Evolutionary conservation across 805 yeast genomes (phyloP), one percentile per base, ranked within the genome.

Genomic region (Wickerhamiella kurtzmanii): DNA sequence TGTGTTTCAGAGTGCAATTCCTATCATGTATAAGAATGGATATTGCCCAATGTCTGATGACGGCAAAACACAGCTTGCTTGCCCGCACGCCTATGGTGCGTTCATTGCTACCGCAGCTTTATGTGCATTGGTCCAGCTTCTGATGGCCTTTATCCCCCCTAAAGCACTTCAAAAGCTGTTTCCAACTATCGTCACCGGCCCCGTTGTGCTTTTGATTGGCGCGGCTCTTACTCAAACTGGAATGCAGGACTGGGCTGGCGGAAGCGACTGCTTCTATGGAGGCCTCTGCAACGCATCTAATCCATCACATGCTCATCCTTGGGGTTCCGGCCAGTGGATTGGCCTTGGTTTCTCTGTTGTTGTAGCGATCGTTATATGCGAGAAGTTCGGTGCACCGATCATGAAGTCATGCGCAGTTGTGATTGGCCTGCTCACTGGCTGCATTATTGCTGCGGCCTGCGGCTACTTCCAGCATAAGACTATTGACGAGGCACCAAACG

Each of bases 331-430:
- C 11, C 74, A 80, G 58, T 87, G 80, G 58, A 66, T 88, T 54
- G 96, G 96, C 42, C 71, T 87, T 28, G 96, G 96, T 3, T 86
- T 87, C 71, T 65, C 80, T 35, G 95, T 86, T 9, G 83, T 75
- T 59, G 72, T 76, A 22, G 69, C 84, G 4, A 85, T 88, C 58
- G 72, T 87, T 48, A 46, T 85, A 28, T 74, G 82, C 58, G 96
- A 88, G 64, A 77, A 77, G 61, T 87, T 82, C 73, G 96, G 96
- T 22, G 77, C 96, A 18, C 96, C 96, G 47, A 82, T 87, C 58
- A 82, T 87, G 92, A 85, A 82, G 60, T 82, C 94, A 1, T 86
- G 95, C 73, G 92, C 96, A 1, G 95, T 87, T 44, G 82, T 87
- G 55, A 66, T 80, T 37, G 96, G 96, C 35, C 69, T 87, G 49